phyloP scores from a whole-genome alignment of 768 basidiomycete species.

The Hydnomerulius pinastri region DNA sequence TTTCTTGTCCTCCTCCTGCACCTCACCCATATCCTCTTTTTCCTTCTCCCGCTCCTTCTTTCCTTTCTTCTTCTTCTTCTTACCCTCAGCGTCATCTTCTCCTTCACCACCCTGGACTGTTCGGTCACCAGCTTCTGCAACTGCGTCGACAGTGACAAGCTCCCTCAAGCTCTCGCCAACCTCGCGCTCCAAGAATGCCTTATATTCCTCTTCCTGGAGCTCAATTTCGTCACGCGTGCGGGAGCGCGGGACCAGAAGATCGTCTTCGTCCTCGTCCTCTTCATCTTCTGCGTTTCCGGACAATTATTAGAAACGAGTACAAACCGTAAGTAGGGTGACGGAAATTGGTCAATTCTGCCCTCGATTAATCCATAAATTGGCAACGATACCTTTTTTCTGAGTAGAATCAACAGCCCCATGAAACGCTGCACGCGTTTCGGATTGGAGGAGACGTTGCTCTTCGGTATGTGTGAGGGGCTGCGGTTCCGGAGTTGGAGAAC shows the following conservation, averaged over 20 bases:
- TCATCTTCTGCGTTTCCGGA: constrained; percentile 29
- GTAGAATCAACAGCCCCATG: constrained; percentile 40
- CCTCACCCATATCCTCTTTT: too few species aligned
- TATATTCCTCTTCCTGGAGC: constrained; percentile 84
- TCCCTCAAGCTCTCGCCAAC: constrained; percentile 75
- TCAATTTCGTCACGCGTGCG: constrained; percentile 78
- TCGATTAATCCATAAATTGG: not conserved
- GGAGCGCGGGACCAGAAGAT: constrained; percentile 70
- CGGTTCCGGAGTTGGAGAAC: constrained; percentile 58
- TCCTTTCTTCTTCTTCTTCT: constrained; percentile 29
- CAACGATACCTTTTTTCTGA: constrained; percentile 11
- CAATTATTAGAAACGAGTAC: too few species aligned
- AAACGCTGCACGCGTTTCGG: constrained; percentile 87
- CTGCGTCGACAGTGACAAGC: constrained; percentile 57
- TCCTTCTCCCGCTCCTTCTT: constrained; percentile 37
- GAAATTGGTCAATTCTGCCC: not conserved
- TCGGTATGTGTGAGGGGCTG: constrained; percentile 67
- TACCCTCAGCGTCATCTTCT: constrained; percentile 30
- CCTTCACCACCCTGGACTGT: constrained; percentile 31
- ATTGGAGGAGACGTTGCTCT: constrained; percentile 73
- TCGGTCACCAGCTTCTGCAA: constrained; percentile 12
- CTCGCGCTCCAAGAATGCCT: constrained; percentile 75
- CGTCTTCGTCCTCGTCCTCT: constrained; percentile 58
- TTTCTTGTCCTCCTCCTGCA: constrained; percentile 33
- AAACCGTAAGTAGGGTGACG: not conserved